Conservation (phyloP, 2,329 filamentous ascomycete species). For the Chaetomiaceae sp. region DNA sequence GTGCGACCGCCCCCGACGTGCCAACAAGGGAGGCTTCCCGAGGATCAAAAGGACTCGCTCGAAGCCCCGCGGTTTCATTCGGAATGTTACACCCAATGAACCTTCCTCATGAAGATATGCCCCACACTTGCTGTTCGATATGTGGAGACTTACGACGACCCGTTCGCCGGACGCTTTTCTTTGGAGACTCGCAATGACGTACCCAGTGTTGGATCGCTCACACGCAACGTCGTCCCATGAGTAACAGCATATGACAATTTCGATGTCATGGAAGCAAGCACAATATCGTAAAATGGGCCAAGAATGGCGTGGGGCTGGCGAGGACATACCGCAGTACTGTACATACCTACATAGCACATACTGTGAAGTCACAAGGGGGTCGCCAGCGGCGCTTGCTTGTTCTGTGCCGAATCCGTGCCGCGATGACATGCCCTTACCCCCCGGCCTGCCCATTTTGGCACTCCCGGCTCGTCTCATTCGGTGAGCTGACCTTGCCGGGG, state of each 20-base stretch:
- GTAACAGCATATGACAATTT: background rate
- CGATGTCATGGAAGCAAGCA: background rate
- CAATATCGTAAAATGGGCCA: background rate
- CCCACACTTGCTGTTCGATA: background rate
- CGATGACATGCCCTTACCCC: background rate
- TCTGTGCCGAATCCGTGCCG: background rate
- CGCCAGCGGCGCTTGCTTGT: constrained; percentile 1
- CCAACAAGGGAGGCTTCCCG: background rate
- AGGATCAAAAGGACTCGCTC: constrained; percentile 6
- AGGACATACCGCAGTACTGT: too few species aligned
- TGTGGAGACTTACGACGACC: constrained; percentile 5
- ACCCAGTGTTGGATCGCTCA: background rate
- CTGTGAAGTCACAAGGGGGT: background rate
- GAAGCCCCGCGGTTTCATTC: constrained; percentile 10
- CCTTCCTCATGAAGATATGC: background rate
- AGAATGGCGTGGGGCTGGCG: background rate
- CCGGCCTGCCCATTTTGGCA: constrained; percentile 15
- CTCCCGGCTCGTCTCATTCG: constrained; percentile 15
- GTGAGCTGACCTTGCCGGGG: constrained; percentile 12
- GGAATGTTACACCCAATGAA: constrained; percentile 2
- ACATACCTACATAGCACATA: too few species aligned
- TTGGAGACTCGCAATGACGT: constrained; percentile 7
- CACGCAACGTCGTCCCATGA: background rate
- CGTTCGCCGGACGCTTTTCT: background rate
- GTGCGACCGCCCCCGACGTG: background rate